phyloP scores from a whole-genome alignment of 768 basidiomycete species.

The Lentinula detonsa region DNA sequence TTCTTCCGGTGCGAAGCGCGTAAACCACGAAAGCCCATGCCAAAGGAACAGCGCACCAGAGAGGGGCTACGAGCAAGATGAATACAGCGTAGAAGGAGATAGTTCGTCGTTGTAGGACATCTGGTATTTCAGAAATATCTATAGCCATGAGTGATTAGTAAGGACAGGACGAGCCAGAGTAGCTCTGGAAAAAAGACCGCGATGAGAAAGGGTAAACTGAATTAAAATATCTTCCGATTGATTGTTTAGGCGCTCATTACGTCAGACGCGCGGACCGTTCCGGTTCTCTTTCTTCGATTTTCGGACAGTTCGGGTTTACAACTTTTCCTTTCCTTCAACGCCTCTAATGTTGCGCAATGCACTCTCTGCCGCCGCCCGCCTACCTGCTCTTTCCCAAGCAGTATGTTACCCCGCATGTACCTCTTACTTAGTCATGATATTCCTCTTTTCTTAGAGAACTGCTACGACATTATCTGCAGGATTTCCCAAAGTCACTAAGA shows the following conservation, averaged over 20 bases:
- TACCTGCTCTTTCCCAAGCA: conserved; percentile 39
- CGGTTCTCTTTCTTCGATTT: conserved; percentile 19
- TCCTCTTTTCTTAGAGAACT: conserved; percentile 37
- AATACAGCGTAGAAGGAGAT: conserved; percentile 57
- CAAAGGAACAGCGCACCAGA: conserved; percentile 58
- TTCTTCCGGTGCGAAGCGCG: conserved; percentile 34
- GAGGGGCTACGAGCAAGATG: conserved; percentile 47
- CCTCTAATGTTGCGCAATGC: conserved; percentile 64
- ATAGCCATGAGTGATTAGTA: not conserved
- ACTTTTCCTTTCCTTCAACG: conserved; percentile 19
- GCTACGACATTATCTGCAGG: conserved; percentile 77
- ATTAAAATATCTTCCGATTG: not conserved
- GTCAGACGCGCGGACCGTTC: conserved; percentile 12
- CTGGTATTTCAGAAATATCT: conserved; percentile 23
- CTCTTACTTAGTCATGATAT: conserved; percentile 1
- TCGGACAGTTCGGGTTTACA: conserved; percentile 11
- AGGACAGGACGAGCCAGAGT: conserved; percentile 6
- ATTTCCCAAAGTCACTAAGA: conserved; percentile 68
- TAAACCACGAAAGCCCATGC: conserved; percentile 61
- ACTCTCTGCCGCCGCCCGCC: conserved; percentile 47
- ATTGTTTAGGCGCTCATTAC: not conserved
- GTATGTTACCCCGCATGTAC: conserved; percentile 28
- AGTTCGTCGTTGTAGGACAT: conserved; percentile 29
- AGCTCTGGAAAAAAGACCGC: not conserved
- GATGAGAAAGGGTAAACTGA: not conserved